Conservation (phyloP, 768 basidiomycete genomes). For the Lentinus tigrinus region DNA sequence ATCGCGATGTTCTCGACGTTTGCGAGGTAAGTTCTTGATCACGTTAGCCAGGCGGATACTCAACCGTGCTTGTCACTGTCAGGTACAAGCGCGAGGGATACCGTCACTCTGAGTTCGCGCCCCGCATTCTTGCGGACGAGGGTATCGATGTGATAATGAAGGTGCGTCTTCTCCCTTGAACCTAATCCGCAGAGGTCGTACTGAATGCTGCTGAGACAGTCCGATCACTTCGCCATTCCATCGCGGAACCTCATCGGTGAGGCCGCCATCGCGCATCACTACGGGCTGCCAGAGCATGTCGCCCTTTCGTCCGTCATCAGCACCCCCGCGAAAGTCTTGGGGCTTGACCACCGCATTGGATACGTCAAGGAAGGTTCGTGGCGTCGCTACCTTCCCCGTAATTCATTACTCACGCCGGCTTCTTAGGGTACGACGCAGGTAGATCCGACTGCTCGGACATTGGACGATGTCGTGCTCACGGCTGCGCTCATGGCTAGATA, state of each 20-base stretch:
- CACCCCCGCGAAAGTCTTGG: slow-evolving; percentile 61
- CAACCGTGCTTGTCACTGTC: slow-evolving; percentile 22
- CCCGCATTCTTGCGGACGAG: slow-evolving; percentile 49
- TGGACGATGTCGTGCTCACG: neutral
- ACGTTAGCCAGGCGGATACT: neutral
- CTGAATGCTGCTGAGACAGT: slow-evolving; percentile 29
- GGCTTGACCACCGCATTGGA: slow-evolving; percentile 69
- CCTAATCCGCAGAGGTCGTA: neutral
- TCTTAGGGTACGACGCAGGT: slow-evolving; percentile 66
- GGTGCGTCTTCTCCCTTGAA: slow-evolving; percentile 25
- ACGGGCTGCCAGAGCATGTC: slow-evolving; percentile 53
- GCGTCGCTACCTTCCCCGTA: neutral
- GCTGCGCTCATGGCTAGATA: slow-evolving; percentile 28
- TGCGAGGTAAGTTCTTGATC: slow-evolving; percentile 35
- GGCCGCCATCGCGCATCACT: slow-evolving; percentile 67
- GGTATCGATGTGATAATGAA: slow-evolving; percentile 55
- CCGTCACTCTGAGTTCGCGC: slow-evolving; percentile 56
- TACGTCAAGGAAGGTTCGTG: slow-evolving; percentile 57
- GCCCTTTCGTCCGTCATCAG: slow-evolving; percentile 65
- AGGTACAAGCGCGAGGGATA: slow-evolving; percentile 63
- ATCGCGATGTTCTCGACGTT: slow-evolving; percentile 74
- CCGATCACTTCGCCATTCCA: slow-evolving; percentile 57
- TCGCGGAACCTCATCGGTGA: slow-evolving; percentile 69
- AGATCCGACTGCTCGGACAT: neutral
- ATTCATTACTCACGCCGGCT: neutral